Evolutionary conservation across 179 eudicot species (phyloP).

Genomic region (Beta corolliflora): DNA sequence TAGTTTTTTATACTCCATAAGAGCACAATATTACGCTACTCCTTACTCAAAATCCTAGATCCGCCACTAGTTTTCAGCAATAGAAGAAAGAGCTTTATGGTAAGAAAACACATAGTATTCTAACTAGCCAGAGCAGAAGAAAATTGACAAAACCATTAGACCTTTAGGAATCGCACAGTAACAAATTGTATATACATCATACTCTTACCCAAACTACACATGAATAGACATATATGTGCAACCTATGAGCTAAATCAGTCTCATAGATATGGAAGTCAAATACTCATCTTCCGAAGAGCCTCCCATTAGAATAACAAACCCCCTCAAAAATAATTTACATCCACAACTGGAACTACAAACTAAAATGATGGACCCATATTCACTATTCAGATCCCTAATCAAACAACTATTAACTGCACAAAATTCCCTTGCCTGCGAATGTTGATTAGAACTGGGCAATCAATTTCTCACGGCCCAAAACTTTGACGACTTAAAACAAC

Average conservation of each 20-base stretch:
- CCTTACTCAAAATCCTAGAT: no score
- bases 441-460: background rate
- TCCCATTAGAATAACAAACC: background rate
- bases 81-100: no score
- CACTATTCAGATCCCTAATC: background rate
- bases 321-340: background rate
- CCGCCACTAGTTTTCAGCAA: no score
- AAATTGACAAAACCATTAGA: no score
- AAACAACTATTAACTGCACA: constrained; percentile 2
- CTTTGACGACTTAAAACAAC: background rate
- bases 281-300: background rate
- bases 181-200: background rate
- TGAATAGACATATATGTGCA: constrained; percentile 13
- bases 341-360: background rate
- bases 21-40: no score
- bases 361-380: background rate
- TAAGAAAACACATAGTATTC: no score
- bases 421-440: background rate
- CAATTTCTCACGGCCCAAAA: background rate
- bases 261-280: background rate
- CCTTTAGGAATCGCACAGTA: no score
- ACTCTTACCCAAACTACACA: background rate
- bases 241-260: constrained; percentile 7
- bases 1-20: no score
- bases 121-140: no score